Conservation (phyloP, 2,329 filamentous ascomycete species). For the Venturia carpophila region DNA sequence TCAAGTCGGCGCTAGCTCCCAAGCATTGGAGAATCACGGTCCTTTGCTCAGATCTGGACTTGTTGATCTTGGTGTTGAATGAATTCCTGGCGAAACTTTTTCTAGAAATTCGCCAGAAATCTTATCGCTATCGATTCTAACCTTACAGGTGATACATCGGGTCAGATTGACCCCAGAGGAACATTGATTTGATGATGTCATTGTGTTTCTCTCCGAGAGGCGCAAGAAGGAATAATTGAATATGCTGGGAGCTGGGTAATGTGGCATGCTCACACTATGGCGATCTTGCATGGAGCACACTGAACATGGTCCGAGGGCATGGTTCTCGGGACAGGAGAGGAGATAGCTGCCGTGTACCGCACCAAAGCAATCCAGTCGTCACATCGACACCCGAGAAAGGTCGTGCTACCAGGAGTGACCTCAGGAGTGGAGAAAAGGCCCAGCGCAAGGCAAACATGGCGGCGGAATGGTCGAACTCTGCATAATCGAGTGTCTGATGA, state of each 20-base stretch:
- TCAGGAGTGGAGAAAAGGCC: background rate
- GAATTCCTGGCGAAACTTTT: no score
- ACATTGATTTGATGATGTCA: no score
- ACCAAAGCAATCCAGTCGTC: background rate
- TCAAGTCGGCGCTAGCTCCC: no score
- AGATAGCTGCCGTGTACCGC: background rate
- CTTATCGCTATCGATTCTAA: no score
- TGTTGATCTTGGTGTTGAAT: no score
- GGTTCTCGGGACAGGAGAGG: background rate
- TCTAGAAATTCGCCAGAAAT: no score
- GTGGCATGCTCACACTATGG: background rate
- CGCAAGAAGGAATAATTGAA: background rate
- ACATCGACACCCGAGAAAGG: background rate
- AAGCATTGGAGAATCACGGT: no score
- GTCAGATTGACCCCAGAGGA: no score
- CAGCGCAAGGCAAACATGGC: background rate
- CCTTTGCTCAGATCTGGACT: no score
- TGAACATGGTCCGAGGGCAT: background rate
- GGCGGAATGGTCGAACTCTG: background rate
- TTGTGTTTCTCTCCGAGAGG: background rate
- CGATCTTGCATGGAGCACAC: background rate
- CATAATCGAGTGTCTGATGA: background rate
- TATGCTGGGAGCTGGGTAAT: background rate
- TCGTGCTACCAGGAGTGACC: background rate
- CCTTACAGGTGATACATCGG: no score